Base-by-base conservation (phyloP, 139 green algal species). In the Chlamydomonas sp. region DNA sequence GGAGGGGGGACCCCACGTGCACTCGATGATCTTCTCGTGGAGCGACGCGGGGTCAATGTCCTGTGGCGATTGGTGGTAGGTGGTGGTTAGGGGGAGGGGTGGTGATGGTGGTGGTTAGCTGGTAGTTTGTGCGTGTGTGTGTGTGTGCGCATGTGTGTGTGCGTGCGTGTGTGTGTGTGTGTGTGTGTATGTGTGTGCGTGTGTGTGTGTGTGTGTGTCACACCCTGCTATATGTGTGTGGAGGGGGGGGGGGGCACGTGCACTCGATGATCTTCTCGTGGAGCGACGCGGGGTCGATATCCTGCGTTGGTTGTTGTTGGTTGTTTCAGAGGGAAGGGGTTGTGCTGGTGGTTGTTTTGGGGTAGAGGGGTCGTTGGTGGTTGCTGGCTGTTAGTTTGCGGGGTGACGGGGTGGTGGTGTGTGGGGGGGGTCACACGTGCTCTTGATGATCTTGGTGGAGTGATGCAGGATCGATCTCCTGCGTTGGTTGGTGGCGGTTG, bases 201-300 rank as follows among this genome's bases (percentile, higher is more conserved):
- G 31, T 49, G 58, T 62, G 22, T 36, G 35, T 73, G 36, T 58
- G 36, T 58, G 39, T 35, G 64, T 70, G 36, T 58, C 29, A 61
- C 37, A 4, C 22, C 10, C 20, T 66, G 22, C n/a, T 39, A 30
- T 66, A 30, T 36, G 31, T 39, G 58, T 36, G 31, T 36, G 8
- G 36, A 30, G 29, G 54, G n/a, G n/a, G n/a, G 20, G n/a, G n/a
- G n/a, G 22, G n/a, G n/a, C 29, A 6, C 29, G n/a, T 63, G n/a
- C 31, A 66, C 13, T 36, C 35, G 6, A 29, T 58, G 10, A 47
- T 69, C 36, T 69, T 29, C 79, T 84, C 91, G 58, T 97, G n/a
- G n/a, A n/a, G n/a, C n/a, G n/a, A n/a, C n/a, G n/a, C n/a, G n/a
- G n/a, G n/a, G n/a, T n/a, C n/a, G n/a, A n/a, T n/a, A n/a, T n/a